A percentile compares a stretch with the other conserved stretches of the same genome.
Conservation (phyloP, 345 rosid species). For the Salix viminalis region DNA sequence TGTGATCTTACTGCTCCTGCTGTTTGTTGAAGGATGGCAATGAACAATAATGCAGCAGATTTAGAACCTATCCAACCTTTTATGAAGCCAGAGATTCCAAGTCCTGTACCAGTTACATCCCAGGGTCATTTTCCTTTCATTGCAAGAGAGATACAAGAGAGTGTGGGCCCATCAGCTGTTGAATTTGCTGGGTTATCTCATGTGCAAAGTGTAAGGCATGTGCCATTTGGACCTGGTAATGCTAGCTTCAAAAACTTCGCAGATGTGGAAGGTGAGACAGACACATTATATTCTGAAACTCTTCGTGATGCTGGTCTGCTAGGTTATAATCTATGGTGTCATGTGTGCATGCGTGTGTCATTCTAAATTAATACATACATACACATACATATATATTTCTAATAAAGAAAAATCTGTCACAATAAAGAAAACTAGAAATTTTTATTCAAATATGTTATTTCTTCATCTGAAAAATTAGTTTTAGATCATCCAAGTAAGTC, state of each 20-base stretch:
- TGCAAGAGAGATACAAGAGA: background rate
- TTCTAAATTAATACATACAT: background rate
- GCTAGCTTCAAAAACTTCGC: background rate
- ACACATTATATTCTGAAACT: background rate
- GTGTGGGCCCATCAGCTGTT: background rate
- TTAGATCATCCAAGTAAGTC: background rate
- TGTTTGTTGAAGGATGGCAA: slow-evolving; percentile 9
- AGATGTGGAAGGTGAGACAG: slow-evolving; percentile 8
- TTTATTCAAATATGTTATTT: too few relatives aligned
- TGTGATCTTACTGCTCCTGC: background rate
- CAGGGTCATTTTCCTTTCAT: background rate
- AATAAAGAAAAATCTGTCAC: too few relatives aligned
- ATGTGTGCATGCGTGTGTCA: too few relatives aligned
- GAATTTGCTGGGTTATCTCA: background rate
- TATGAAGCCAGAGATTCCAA: background rate
- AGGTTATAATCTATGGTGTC: background rate
- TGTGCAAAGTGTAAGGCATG: background rate
- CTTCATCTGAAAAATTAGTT: too few relatives aligned
- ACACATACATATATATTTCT: too few relatives aligned
- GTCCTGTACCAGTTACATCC: slow-evolving; percentile 1
- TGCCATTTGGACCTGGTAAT: slow-evolving; percentile 1
- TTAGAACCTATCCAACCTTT: background rate
- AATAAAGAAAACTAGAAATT: too few relatives aligned
- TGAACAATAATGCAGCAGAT: background rate
- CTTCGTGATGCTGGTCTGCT: background rate